Evolutionary conservation across 1,284 basidiomycete genomes (phyloP), one percentile per base, ranked within the genome.

Genomic region (Cryptococcus jaspeensis): DNA sequence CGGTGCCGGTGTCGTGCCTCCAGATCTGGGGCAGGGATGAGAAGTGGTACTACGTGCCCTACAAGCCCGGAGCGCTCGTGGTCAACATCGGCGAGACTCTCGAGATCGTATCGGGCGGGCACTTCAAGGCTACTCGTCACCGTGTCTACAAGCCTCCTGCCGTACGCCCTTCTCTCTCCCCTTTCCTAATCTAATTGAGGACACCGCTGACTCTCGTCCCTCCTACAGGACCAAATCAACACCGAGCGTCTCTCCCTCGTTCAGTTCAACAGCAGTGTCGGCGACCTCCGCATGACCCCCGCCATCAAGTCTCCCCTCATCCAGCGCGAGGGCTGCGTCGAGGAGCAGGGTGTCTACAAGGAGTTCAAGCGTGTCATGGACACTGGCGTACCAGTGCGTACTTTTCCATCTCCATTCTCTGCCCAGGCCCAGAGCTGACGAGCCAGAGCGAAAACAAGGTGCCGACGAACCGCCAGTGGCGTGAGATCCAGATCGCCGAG

Each of bases 231-330:
- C 55, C 72, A 77, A 9, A 71, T 80, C 42, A 77, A 75, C 56
- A 79, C 78, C 50, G 78, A 80, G 58, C 64, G 78, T 9, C 64
- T 79, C 3, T 77, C 76, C 36, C 58, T 79, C 11, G 78, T 80
- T 25, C 78, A 72, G 58, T 80, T 80, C 69, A 73, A 77, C 25
- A 68, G 74, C 4, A 72, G 72, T 63, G 73, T 76, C 44, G 76
- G 76, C 16, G 67, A 79, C 46, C 44, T 73, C 13, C 56, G 67
- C 13, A 71, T 74, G 72, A 67, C 64, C 5, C 71, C 70, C 11
- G 68, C 65, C 16, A 50, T 32, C 53, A 55, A 22, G 3, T 72
- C 71, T 3, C 71, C 71, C 13, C 57, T 72, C 15, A 71, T 72
- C 48, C 63, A 71, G 53, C 59, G 71, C 23, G 71, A 71, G 45